phyloP scores from a whole-genome alignment of 2,329 filamentous ascomycete species.

The Drechmeria coniospora region DNA sequence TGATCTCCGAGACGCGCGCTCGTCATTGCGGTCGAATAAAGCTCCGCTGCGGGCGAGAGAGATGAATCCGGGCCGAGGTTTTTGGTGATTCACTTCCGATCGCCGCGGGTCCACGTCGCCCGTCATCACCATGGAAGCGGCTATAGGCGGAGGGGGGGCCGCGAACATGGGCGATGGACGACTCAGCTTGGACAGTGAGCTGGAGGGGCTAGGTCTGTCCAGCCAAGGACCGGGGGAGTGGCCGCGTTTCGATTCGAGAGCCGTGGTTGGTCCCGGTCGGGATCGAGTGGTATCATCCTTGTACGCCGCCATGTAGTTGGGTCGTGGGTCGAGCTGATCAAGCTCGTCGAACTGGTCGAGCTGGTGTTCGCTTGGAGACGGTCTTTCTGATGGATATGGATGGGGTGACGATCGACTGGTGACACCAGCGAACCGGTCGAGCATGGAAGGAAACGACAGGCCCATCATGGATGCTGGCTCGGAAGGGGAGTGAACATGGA shows the following conservation, averaged over 20 bases:
- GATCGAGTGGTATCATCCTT: conserved; percentile 9
- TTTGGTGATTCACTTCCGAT: conserved; percentile 7
- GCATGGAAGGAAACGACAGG: conserved; percentile 10
- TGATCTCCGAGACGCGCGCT: conserved; percentile 14
- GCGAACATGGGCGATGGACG: conserved; percentile 24
- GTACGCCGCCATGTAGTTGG: conserved; percentile 11
- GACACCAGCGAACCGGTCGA: conserved; percentile 13
- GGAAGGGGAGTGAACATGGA: too few species aligned
- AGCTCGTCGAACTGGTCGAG: conserved; percentile 25
- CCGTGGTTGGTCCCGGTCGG: conserved; percentile 8
- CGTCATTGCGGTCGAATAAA: conserved; percentile 20
- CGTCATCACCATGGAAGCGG: conserved; percentile 23
- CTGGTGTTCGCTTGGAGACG: conserved; percentile 18
- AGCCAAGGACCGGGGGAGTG: conserved; percentile 7
- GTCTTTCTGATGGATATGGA: conserved; percentile 11
- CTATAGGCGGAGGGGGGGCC: conserved; percentile 36
- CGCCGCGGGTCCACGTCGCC: conserved; percentile 1
- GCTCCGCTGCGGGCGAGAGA: conserved; percentile 14
- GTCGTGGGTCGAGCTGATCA: conserved; percentile 21
- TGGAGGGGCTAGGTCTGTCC: conserved; percentile 12
- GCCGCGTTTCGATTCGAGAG: conserved; percentile 3
- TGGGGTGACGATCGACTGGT: conserved; percentile 11
- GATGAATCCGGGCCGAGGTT: conserved; percentile 1
- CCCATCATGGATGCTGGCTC: neutral
- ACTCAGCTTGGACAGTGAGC: conserved; percentile 15